Evolutionary conservation across 2,329 filamentous ascomycete species (phyloP), one percentile per base, ranked within the genome.

Genomic region (Pestalotiopsis sp.): DNA sequence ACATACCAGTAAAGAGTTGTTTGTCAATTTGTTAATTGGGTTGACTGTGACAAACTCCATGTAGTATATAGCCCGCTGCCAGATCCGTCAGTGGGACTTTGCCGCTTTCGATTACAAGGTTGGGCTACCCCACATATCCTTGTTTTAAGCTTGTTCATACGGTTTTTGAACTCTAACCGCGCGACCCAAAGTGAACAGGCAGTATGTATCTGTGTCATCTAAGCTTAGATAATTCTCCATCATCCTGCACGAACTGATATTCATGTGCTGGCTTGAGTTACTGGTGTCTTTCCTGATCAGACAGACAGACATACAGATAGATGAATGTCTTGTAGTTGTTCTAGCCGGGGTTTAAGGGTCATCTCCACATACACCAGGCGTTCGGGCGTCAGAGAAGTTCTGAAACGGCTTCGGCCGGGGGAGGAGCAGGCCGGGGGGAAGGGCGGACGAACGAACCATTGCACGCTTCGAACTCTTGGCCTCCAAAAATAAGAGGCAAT

Each of bases 61-160:
- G 31, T 9, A 9, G 31, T 36, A 9, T 36, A 36, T 9, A 36
- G 31, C 31, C 31, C 31, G 31, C 31, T 36, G 31, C 31, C 31
- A 17, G 45, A 52, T n/a, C 45, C 45, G 45, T 52, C 45, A 52
- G 45, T 23, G 45, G 45, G 45, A 52, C 45, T 52, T 45, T 49
- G n/a, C 13, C 45, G 45, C 14, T n/a, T 20, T 52, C 7, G 45
- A 9, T 52, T 52, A 23, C 45, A 23, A 52, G 45, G 45, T 52
- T 52, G 9, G 20, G 20, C 17, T 17, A 52, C 45, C 45, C 61
- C 25, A 36, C 61, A 64, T 20, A 64, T 64, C 38, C 61, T 64
- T 64, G 61, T 64, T 64, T 64, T 64, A 64, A 64, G 61, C 61
- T 64, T 64, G 36, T 64, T 52, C 61, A 14, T 38, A 64, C 61